Evolutionary conservation across 106 monocot genomes (phyloP), one percentile per base, ranked within the genome.

Genomic region (Dioscorea alata): DNA sequence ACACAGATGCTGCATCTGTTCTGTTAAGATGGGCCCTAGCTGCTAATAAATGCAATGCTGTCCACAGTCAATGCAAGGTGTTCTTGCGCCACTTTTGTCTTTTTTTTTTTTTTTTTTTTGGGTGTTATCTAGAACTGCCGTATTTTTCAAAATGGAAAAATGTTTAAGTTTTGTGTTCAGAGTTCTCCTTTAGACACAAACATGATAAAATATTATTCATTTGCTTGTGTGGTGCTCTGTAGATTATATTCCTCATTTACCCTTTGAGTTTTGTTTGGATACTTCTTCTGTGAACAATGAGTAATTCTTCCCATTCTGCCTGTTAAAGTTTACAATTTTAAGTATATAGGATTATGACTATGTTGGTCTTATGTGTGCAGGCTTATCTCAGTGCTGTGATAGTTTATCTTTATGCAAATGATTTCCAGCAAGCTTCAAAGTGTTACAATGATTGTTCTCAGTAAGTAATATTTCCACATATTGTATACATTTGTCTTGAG

Each of bases 31-130:
- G 77, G 85, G 90, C 92, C 33, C 65, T 85, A 57, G 86, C 92
- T 83, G 92, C 97, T 61, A 92, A 92, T 72, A 83, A 87, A 69
- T 89, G 89, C 75, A 85, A 85, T 79, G 97, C 97, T 49, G 83
- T 99, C 59, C 79, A 99, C 67, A 99, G 97, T 75, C 97, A 99
- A 71, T 99, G 97, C 89, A 99, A 99, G 92, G 97, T 99, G 49
- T 25, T 70, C 66, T 49, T 48, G 1, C 31, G 33, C 12, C 19
- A 56, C 15, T 18, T 56, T 3, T 28, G 28, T 28, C 28, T 28
- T 1, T 28, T 28, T 28, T 28, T 28, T 28, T 28, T 28, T 28
- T 1, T 28, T 28, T 28, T 28, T 3, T 28, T 28, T 28, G 1
- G 28, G 19, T 10, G 0, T 19, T 56, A 56, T 18, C n/a, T 8